Base-by-base conservation (phyloP, 2,329 filamentous ascomycete species). In the Calonectria naviculata region DNA sequence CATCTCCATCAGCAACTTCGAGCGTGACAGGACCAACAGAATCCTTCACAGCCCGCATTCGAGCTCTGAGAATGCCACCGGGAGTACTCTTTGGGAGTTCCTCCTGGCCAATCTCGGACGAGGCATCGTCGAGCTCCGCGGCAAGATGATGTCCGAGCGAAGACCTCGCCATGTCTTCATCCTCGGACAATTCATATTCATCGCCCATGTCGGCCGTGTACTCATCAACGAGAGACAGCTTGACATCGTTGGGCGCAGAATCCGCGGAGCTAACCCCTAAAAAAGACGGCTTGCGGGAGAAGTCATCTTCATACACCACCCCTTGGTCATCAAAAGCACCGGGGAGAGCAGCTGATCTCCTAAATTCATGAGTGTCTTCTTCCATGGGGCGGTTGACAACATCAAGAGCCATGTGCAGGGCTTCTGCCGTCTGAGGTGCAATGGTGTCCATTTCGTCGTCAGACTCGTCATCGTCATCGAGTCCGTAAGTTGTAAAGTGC, bases 401-500 rank as follows among this genome's bases (percentile, higher is more conserved):
- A 54, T 80, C 78, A 7, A 79, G 47, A 21, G 73, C 64, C 60
- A 78, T 68, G 2, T 75, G 67, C 19, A 72, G 68, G 31, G 67
- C 29, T 15, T 69, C 62, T 68, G 68, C 76, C 67, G 70, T 21
- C 36, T 34, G 56, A 38, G 86, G 70, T 10, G 24, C 60, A 34
- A 70, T 44, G 34, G 71, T 41, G n/a, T 79, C 72, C 41, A 74
- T 73, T 76, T 90, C 90, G 9, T 87, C 87, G 56, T 92, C 88
- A 9, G 90, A 91, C 62, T 94, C 92, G 31, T 94, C 93, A 52
- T 95, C 94, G 64, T 92, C 90, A 46, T 94, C 94, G 74, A 98
- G 88, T 46, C 94, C 95, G 80, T 99, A 99, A 1, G 95, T 98
- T 1, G 96, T 98, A 82, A 97, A 99, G 83, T 99, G 97, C 79